These are phyloP conservation scores for Nannochloris sp. DNA, from an alignment of 139 green algal species.

Conservation along the genomic window DNA sequence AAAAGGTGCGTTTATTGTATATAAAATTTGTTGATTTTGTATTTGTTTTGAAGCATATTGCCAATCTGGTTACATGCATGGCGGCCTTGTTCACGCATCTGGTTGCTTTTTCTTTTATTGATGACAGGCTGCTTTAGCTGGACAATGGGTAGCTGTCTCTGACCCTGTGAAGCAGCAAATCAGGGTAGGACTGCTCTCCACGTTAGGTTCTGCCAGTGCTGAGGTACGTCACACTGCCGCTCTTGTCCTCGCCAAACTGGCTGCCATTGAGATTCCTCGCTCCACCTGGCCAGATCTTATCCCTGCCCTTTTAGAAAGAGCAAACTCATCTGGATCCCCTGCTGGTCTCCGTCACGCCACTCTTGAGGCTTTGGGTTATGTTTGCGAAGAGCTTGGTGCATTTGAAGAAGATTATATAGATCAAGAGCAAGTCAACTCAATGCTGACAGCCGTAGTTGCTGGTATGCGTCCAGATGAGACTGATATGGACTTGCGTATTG, in stretches of 20 bases:
- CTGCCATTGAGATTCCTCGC: constrained; percentile 80
- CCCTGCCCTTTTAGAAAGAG: constrained; percentile 48
- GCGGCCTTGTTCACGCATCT: no score
- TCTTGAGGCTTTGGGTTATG: constrained; percentile 86
- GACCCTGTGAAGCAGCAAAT: constrained; percentile 61
- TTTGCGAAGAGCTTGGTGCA: constrained; percentile 91
- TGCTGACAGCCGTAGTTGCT: constrained; percentile 89
- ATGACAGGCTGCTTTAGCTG: constrained; percentile 47
- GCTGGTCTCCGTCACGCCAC: constrained; percentile 69
- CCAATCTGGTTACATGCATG: constrained; percentile 1
- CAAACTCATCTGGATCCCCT: constrained; percentile 12
- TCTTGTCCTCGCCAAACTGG: constrained; percentile 91
- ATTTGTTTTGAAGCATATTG: background rate
- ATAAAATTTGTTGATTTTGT: no score
- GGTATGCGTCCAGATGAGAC: constrained; percentile 82
- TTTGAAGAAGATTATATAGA: constrained; percentile 72
- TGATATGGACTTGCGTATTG: constrained; percentile 69
- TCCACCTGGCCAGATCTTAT: constrained; percentile 85
- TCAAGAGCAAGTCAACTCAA: constrained; percentile 81
- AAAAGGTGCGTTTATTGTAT: constrained; percentile 43
- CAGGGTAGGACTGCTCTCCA: constrained; percentile 63
- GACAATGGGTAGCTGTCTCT: constrained; percentile 66
- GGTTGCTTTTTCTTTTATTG: background rate
- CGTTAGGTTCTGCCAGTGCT: constrained; percentile 44
- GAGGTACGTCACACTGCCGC: constrained; percentile 63